Evolutionary conservation across 371 early-diverging fungal genomes (phyloP).

Genomic region (Syncephalastrum contaminatum): DNA sequence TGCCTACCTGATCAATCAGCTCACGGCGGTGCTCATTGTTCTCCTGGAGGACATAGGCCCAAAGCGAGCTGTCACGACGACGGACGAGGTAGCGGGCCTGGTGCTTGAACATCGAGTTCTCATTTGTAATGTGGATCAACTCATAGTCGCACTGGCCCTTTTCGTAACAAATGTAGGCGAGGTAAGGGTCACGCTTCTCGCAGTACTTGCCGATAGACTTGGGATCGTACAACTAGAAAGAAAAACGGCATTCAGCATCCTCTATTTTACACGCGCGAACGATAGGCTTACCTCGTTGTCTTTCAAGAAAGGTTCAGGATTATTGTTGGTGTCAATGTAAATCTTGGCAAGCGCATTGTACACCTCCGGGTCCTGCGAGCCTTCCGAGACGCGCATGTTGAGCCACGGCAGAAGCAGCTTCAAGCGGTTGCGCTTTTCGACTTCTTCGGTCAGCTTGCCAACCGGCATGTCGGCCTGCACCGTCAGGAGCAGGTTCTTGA

Average conservation of each 20-base stretch:
- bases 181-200: conserved; percentile 96
- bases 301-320: conserved; percentile 93
- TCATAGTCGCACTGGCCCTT: conserved; percentile 94
- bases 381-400: conserved; percentile 83
- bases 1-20: conserved; percentile 85
- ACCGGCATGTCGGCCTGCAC: conserved; percentile 83
- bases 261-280: too few relatives aligned
- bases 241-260: neutral
- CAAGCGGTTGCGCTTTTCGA: conserved; percentile 93
- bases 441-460: conserved; percentile 84
- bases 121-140: conserved; percentile 90
- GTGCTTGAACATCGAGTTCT: conserved; percentile 98
- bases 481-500: conserved; percentile 85
- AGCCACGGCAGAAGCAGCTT: conserved; percentile 94
- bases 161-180: conserved; percentile 94
- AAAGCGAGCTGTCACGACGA: conserved; percentile 83
- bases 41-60: conserved; percentile 80
- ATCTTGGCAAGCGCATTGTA: conserved; percentile 98
- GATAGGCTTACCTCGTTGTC: conserved; percentile 67
- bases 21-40: conserved; percentile 84
- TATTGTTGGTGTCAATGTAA: conserved; percentile 98
- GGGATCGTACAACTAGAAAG: conserved; percentile 74
- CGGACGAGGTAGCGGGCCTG: conserved; percentile 95
- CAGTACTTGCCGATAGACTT: conserved; percentile 94
- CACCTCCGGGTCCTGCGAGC: conserved; percentile 82